These are phyloP conservation scores for Arachis monticola DNA, from an alignment of 331 rosid genomes.

Conservation along the genomic window DNA sequence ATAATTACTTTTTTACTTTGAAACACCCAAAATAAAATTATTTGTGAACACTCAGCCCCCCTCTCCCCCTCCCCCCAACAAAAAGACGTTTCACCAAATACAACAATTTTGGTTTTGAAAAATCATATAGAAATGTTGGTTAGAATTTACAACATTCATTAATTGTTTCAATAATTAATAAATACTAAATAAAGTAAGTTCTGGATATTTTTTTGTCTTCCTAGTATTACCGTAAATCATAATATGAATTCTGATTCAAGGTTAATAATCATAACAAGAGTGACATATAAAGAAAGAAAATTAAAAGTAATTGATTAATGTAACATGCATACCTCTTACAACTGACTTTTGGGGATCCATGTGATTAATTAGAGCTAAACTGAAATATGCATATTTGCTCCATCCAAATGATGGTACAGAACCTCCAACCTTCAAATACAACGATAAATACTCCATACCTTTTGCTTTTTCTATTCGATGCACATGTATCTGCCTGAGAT, in stretches of 20 bases:
- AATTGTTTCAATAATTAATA: too few species aligned
- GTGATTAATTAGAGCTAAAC: constrained; percentile 70
- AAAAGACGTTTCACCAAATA: too few species aligned
- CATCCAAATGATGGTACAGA: constrained; percentile 59
- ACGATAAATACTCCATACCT: constrained; percentile 58
- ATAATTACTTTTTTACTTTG: too few species aligned
- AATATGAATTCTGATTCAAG: constrained; percentile 1
- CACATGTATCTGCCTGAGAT: constrained; percentile 59
- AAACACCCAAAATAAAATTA: too few species aligned
- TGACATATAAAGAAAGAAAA: not conserved
- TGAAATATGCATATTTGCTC: constrained; percentile 70
- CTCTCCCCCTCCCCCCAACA: too few species aligned
- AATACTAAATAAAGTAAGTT: too few species aligned
- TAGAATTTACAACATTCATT: too few species aligned
- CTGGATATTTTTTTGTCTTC: too few species aligned
- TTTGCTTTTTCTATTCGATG: constrained; percentile 59
- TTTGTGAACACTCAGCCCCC: too few species aligned
- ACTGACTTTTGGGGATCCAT: constrained; percentile 58
- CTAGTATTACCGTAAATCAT: too few species aligned
- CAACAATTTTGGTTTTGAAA: too few species aligned
- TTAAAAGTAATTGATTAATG: not conserved
- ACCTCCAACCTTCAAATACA: constrained; percentile 73
- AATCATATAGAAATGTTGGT: too few species aligned
- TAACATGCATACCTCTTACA: constrained; percentile 56
- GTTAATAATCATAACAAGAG: not conserved